Percentiles rank a stretch among this genome's conserved stretches.
Evolutionary conservation across 1,139 yeast genomes (phyloP).

Genomic region (Yamadazyma blattariae): DNA sequence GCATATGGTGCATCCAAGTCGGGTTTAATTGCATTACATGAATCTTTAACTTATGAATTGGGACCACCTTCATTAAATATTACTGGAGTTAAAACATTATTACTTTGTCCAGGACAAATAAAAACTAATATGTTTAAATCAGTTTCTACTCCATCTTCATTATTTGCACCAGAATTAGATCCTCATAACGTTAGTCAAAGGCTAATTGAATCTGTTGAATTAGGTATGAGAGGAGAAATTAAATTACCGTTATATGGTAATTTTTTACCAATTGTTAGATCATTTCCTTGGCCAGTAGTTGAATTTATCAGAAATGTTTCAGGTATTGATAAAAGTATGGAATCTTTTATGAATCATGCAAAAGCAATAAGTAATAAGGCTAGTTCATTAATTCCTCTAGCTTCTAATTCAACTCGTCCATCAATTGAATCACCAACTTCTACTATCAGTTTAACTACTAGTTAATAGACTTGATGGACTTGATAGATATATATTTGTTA

Average conservation of each 20-base stretch:
- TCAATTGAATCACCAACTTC: conserved; percentile 1
- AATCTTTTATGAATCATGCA: conserved; percentile 25
- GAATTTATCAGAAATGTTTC: conserved; percentile 50
- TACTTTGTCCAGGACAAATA: conserved; percentile 86
- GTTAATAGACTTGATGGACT: no score
- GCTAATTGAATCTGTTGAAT: conserved; percentile 53
- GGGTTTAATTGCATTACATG: conserved; percentile 81
- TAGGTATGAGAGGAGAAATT: conserved; percentile 67
- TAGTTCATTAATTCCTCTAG: conserved; percentile 14
- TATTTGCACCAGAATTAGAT: conserved; percentile 80
- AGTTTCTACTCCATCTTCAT: conserved; percentile 65
- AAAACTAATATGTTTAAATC: conserved; percentile 69
- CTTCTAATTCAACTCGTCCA: conserved; percentile 1
- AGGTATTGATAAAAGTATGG: conserved; percentile 64
- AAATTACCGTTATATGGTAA: conserved; percentile 75
- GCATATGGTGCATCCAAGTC: conserved; percentile 91
- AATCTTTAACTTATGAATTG: conserved; percentile 70
- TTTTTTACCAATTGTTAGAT: conserved; percentile 66
- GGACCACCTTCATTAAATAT: conserved; percentile 48
- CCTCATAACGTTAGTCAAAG: conserved; percentile 61
- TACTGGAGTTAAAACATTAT: conserved; percentile 64
- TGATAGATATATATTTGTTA: no score
- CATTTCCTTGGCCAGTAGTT: conserved; percentile 70
- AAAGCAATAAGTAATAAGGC: conserved; percentile 14
- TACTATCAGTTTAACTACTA: background rate